Conservation (phyloP, 768 basidiomycete genomes). For the Auricularia cornea region DNA sequence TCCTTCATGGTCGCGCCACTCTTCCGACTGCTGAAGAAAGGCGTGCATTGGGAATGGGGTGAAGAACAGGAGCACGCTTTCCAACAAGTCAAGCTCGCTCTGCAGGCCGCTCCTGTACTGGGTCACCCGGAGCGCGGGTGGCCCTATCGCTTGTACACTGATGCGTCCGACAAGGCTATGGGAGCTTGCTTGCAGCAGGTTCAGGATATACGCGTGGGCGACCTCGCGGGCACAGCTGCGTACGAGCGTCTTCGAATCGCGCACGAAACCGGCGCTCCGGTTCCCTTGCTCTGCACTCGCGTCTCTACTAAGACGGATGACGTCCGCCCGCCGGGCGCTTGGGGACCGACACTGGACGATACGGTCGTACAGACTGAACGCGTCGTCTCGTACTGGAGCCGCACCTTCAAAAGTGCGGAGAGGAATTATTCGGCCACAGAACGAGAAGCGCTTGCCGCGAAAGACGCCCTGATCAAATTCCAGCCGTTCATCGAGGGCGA, state of each 20-base stretch:
- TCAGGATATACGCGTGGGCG: constrained; percentile 14
- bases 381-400: too few relatives aligned
- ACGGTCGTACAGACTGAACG: too few relatives aligned
- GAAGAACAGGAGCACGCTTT: constrained; percentile 21
- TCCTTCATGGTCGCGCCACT: too few relatives aligned
- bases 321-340: too few relatives aligned
- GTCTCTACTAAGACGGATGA: constrained; percentile 5
- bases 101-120: constrained; percentile 25
- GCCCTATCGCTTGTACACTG: constrained; percentile 22
- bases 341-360: too few relatives aligned
- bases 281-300: constrained; percentile 8
- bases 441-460: too few relatives aligned
- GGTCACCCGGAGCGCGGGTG: constrained; percentile 21
- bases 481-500: too few relatives aligned
- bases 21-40: too few relatives aligned
- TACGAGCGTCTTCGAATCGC: constrained; percentile 14
- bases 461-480: too few relatives aligned
- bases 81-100: constrained; percentile 19
- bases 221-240: constrained; percentile 15
- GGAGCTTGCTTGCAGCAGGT: constrained; percentile 18
- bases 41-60: constrained; percentile 14
- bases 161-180: constrained; percentile 10
- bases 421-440: too few relatives aligned
- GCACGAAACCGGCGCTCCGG: constrained; percentile 1
- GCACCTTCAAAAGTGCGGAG: too few relatives aligned